Evolutionary conservation across 1,284 basidiomycete species (phyloP).

Genomic region (Malassezia dermatis): DNA sequence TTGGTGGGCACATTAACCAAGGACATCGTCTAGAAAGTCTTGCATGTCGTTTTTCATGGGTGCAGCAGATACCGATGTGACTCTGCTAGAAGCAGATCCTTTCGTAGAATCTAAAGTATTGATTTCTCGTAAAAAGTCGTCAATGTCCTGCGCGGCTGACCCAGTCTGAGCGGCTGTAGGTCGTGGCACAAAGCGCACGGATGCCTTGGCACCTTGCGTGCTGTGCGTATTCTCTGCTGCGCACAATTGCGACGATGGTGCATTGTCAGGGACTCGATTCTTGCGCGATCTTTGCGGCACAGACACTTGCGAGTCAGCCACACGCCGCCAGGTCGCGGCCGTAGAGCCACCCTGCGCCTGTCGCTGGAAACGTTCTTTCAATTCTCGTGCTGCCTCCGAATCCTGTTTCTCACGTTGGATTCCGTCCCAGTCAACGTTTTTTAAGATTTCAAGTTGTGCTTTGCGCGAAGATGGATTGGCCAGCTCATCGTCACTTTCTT

Average conservation of each 20-base stretch:
- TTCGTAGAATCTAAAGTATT: background rate
- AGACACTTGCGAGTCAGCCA: background rate
- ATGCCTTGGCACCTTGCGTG: background rate
- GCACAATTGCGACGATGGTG: background rate
- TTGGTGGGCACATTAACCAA: background rate
- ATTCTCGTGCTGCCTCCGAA: constrained; percentile 26
- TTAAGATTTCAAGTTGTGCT: background rate
- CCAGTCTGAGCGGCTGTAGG: background rate
- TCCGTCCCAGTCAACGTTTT: constrained; percentile 19
- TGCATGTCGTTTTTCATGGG: constrained; percentile 2
- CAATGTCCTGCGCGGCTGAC: constrained; percentile 9
- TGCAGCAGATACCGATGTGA: background rate
- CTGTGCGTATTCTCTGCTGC: background rate
- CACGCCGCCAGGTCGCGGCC: background rate
- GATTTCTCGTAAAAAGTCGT: constrained; percentile 10
- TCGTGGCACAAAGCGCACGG: constrained; percentile 2
- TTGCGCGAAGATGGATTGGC: background rate
- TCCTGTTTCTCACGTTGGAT: constrained; percentile 31
- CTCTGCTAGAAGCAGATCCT: background rate
- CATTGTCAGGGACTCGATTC: background rate
- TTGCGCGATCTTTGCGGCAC: background rate
- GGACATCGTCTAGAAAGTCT: constrained; percentile 3
- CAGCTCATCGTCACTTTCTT: constrained; percentile 2
- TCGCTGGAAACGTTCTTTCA: background rate
- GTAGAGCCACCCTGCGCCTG: background rate